A percentile compares a stretch with the other conserved stretches of the same genome.
phyloP scores from a whole-genome alignment of 208 protist genomes.

The Crithidia thermophila region DNA sequence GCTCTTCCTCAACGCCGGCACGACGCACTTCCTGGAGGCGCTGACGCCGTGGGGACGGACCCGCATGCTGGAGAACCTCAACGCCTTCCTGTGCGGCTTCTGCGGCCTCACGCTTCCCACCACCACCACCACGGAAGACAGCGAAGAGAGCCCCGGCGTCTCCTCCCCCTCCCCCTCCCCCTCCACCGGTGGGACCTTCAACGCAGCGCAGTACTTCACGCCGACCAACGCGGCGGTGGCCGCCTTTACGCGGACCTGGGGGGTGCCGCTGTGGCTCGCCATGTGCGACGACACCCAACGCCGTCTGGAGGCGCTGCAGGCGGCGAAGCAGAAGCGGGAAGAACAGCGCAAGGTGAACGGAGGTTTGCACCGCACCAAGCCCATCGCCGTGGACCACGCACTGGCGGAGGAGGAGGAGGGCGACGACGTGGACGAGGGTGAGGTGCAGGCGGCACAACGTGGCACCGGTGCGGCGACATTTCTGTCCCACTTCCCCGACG shows the following conservation, averaged over 20 bases:
- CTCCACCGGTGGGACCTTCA: neutral
- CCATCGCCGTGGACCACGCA: too few relatives aligned
- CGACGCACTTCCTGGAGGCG: slow-evolving; percentile 46
- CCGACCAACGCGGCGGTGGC: slow-evolving; percentile 23
- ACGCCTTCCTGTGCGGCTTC: slow-evolving; percentile 41
- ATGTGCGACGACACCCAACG: slow-evolving; percentile 47
- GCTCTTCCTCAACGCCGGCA: slow-evolving; percentile 51
- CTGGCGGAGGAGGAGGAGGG: neutral
- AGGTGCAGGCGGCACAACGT: too few relatives aligned
- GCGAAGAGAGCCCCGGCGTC: neutral
- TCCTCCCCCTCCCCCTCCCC: neutral
- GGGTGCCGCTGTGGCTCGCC: slow-evolving; percentile 59
- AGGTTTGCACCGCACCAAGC: neutral
- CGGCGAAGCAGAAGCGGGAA: neutral
- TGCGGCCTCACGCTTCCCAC: slow-evolving; percentile 12
- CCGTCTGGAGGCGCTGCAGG: slow-evolving; percentile 15
- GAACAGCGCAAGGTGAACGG: neutral
- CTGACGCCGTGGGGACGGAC: slow-evolving; percentile 48
- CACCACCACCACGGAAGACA: neutral
- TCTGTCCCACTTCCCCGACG: too few relatives aligned
- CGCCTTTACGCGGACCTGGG: slow-evolving; percentile 62
- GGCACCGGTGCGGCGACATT: too few relatives aligned
- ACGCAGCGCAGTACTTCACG: slow-evolving; percentile 16
- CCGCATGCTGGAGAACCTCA: slow-evolving; percentile 34
- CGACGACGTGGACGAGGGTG: neutral